Conservation (phyloP, 2,329 filamentous ascomycete species). For the Alternaria brassicicola region DNA sequence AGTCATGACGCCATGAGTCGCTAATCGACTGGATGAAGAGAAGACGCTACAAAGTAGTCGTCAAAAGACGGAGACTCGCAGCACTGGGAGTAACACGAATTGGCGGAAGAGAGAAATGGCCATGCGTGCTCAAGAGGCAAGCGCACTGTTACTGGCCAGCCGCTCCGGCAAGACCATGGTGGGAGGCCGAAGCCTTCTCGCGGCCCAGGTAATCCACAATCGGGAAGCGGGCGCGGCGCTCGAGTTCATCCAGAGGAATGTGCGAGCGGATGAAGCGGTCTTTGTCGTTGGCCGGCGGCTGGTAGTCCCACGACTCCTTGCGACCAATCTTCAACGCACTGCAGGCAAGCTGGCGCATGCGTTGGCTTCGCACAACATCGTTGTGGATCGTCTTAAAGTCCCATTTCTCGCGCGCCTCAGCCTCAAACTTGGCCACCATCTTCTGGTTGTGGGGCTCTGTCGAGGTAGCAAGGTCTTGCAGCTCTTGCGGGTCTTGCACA, state of each 20-base stretch:
- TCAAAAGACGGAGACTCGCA: not conserved
- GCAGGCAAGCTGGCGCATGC: constrained; percentile 79
- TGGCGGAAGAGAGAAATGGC: not conserved
- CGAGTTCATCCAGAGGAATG: constrained; percentile 79
- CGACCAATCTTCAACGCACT: constrained; percentile 74
- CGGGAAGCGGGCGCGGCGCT: constrained; percentile 76
- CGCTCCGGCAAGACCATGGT: constrained; percentile 47
- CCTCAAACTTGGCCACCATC: constrained; percentile 66
- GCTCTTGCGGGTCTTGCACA: constrained; percentile 73
- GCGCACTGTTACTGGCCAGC: constrained; percentile 35
- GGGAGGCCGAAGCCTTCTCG: constrained; percentile 36
- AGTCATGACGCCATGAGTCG: constrained; percentile 7
- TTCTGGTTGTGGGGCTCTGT: constrained; percentile 48
- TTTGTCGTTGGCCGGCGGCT: constrained; percentile 72
- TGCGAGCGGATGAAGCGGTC: constrained; percentile 80
- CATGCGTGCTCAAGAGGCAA: not conserved
- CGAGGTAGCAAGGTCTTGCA: constrained; percentile 69
- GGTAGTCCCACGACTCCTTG: constrained; percentile 79
- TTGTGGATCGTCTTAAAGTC: constrained; percentile 78
- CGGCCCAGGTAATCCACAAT: constrained; percentile 55
- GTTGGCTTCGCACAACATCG: constrained; percentile 77
- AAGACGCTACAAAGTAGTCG: not conserved
- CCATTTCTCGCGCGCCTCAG: constrained; percentile 78
- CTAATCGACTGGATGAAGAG: not conserved
- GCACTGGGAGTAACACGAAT: not conserved